A percentile compares a stretch with the other conserved stretches of the same genome.
Evolutionary conservation across 139 green algal species (phyloP).

Genomic region (Ettlia oleoabundans): DNA sequence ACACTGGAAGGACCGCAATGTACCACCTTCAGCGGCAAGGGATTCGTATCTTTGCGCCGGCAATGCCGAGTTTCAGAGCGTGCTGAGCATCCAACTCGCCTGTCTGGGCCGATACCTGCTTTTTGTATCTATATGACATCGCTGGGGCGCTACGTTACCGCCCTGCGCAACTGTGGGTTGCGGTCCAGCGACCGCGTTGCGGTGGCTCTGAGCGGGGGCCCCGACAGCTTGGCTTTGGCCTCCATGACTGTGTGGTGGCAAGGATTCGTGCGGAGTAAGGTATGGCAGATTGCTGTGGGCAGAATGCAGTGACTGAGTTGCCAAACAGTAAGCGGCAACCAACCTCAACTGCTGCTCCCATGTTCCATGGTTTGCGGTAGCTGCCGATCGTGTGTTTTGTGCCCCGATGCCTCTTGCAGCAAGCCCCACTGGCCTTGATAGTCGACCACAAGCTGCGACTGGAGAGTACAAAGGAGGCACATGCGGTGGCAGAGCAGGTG

Average conservation of each 20-base stretch:
- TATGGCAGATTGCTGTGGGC: neutral
- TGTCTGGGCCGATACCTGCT: too few species aligned
- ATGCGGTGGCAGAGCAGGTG: constrained; percentile 16
- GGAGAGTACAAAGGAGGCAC: constrained; percentile 47
- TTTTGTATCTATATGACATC: too few species aligned
- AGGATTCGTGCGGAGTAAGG: neutral
- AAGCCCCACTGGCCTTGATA: constrained; percentile 37
- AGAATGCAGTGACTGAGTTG: too few species aligned
- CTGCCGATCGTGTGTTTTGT: neutral
- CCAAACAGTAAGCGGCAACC: too few species aligned
- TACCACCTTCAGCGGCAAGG: too few species aligned
- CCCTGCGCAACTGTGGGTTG: constrained; percentile 9
- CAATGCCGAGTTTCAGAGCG: too few species aligned
- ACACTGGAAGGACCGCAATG: too few species aligned
- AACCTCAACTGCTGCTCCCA: too few species aligned
- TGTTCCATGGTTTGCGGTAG: too few species aligned
- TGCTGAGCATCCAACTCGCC: too few species aligned
- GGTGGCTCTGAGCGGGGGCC: constrained; percentile 57
- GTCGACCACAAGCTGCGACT: constrained; percentile 58
- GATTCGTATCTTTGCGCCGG: too few species aligned
- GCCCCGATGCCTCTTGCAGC: neutral
- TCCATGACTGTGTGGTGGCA: constrained; percentile 17
- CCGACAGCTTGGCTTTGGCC: constrained; percentile 61
- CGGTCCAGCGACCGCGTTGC: constrained; percentile 24
- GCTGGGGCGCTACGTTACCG: neutral